A percentile compares a stretch with the other conserved stretches of the same genome.
These are phyloP conservation scores for Sphaerulina musiva DNA, from an alignment of 2,329 filamentous ascomycete genomes.

Conservation along the genomic window DNA sequence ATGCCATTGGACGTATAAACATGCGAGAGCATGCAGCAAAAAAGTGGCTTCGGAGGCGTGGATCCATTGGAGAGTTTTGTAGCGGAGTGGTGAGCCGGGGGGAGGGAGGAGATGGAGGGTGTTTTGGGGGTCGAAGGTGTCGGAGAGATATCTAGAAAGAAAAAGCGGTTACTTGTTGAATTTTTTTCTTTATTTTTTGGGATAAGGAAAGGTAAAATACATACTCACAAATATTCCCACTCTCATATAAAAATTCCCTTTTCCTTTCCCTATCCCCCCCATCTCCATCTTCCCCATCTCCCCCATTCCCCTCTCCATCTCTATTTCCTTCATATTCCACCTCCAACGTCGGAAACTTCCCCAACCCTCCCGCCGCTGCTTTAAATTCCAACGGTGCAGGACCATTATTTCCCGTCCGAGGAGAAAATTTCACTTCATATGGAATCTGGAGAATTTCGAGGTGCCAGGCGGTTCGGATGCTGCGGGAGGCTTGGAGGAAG, in stretches of 20 bases:
- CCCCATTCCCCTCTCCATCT: too few species aligned
- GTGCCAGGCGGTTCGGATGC: conserved; percentile 43
- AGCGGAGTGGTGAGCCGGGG: conserved; percentile 31
- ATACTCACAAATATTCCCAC: conserved; percentile 44
- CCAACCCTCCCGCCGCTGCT: conserved; percentile 38
- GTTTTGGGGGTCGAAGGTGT: conserved; percentile 39
- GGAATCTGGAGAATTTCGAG: conserved; percentile 41
- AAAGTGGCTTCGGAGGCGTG: conserved; percentile 46
- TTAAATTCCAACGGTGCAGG: conserved; percentile 42
- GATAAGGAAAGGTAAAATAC: too few species aligned
- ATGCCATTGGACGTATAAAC: conserved; percentile 42
- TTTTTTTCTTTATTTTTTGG: not conserved
- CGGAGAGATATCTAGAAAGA: conserved; percentile 39
- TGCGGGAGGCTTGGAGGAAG: conserved; percentile 44
- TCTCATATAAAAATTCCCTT: too few species aligned
- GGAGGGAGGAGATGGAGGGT: conserved; percentile 34
- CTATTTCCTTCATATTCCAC: too few species aligned
- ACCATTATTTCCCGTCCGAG: conserved; percentile 36
- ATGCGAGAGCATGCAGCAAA: conserved; percentile 40
- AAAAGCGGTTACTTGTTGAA: not conserved
- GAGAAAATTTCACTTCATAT: conserved; percentile 40
- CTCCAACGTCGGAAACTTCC: conserved; percentile 42
- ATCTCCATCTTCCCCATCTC: too few species aligned
- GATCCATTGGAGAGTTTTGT: conserved; percentile 40
- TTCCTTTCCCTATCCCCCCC: too few species aligned